These are phyloP conservation scores for Fusarium camptoceras DNA, from an alignment of 2,329 filamentous ascomycete species.

Conservation along the genomic window DNA sequence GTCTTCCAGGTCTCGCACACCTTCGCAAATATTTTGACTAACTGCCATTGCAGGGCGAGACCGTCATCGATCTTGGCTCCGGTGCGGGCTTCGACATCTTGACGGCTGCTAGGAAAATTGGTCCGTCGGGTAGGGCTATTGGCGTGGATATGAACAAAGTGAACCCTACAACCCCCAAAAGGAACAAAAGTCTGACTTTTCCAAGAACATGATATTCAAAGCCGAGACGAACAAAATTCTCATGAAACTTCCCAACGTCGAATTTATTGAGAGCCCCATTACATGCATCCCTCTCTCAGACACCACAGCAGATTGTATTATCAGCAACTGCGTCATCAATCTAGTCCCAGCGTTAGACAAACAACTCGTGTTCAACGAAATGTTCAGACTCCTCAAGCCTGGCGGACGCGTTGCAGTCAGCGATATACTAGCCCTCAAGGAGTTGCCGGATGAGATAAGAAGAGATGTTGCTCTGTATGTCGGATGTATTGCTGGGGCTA, in stretches of 20 bases:
- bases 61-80: conserved; percentile 6
- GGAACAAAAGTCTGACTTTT: neutral
- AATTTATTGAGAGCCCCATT: neutral
- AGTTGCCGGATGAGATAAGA: conserved; percentile 61
- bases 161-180: neutral
- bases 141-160: conserved; percentile 16
- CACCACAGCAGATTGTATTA: conserved; percentile 52
- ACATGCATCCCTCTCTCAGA: neutral
- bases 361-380: conserved; percentile 65
- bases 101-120: neutral
- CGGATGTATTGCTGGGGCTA: conserved; percentile 70
- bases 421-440: conserved; percentile 65
- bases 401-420: conserved; percentile 69
- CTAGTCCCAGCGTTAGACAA: conserved; percentile 67
- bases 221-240: neutral
- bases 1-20: rapidly evolving
- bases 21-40: rapidly evolving
- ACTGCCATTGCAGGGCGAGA: neutral
- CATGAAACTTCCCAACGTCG: neutral
- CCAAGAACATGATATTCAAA: neutral
- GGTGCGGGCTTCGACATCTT: conserved; percentile 10
- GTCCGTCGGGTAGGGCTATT: neutral
- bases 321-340: conserved; percentile 73
- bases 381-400: conserved; percentile 66
- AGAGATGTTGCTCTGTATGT: conserved; percentile 66